Evolutionary conservation across 2,329 filamentous ascomycete species (phyloP).

Genomic region (Teratosphaeria nubilosa): DNA sequence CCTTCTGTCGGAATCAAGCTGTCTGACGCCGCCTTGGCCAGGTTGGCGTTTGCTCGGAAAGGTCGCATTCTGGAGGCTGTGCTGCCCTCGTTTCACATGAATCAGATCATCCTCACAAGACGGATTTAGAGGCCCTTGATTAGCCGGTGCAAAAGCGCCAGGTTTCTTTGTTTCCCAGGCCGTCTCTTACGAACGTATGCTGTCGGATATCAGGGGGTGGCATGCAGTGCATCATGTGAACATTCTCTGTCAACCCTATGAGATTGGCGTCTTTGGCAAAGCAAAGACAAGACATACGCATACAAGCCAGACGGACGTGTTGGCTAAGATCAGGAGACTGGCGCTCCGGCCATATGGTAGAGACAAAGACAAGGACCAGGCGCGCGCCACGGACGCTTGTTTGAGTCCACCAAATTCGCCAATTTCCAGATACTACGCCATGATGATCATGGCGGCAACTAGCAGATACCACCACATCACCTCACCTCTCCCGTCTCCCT

Average conservation of each 20-base stretch:
- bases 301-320: no score
- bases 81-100: neutral
- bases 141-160: neutral
- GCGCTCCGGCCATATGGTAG: no score
- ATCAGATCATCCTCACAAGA: neutral
- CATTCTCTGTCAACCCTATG: no score
- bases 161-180: neutral
- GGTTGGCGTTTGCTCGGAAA: no score
- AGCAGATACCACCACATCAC: neutral
- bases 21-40: no score
- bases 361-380: neutral
- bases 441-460: neutral
- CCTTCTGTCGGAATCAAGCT: no score
- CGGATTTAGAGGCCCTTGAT: neutral
- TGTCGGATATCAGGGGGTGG: no score
- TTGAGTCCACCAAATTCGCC: neutral
- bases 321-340: neutral
- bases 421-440: neutral
- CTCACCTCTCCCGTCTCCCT: neutral
- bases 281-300: no score
- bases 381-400: neutral
- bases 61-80: neutral
- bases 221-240: no score
- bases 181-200: no score
- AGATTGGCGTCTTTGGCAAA: no score